A percentile compares a stretch with the other conserved stretches of the same genome.
Conservation (phyloP, 306 rosid species). For the Prunus mume region DNA sequence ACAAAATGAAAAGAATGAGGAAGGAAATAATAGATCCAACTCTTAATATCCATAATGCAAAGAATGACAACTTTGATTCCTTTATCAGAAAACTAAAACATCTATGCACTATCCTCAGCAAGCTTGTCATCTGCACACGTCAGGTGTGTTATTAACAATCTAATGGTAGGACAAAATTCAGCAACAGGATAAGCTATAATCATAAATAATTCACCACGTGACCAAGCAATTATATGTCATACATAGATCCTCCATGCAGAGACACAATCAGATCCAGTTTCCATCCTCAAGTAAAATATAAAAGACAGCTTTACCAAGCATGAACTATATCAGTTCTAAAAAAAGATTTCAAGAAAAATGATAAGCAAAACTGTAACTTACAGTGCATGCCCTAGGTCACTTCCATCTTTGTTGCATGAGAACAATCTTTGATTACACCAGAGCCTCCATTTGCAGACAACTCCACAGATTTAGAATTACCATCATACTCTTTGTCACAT, state of each 20-base stretch:
- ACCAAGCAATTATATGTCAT: neutral
- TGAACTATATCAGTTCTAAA: neutral
- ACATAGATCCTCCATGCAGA: neutral
- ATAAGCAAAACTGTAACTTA: conserved; percentile 35
- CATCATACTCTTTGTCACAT: conserved; percentile 60
- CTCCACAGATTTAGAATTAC: conserved; percentile 32
- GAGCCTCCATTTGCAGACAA: conserved; percentile 38
- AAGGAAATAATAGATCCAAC: neutral
- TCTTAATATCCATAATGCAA: neutral
- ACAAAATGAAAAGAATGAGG: neutral
- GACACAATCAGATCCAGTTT: neutral
- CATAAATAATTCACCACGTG: neutral
- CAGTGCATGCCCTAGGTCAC: conserved; percentile 49
- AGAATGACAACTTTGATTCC: neutral
- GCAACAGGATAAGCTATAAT: neutral
- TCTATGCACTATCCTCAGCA: neutral
- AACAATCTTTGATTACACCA: conserved; percentile 42
- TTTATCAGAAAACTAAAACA: neutral
- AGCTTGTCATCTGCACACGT: neutral
- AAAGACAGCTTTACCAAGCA: neutral
- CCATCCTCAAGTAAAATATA: neutral
- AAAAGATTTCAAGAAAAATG: neutral
- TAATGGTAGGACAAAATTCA: neutral
- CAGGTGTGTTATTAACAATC: neutral
- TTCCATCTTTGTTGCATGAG: conserved; percentile 48